Conservation (phyloP, 2,329 filamentous ascomycete species). For the Periconia sp. region DNA sequence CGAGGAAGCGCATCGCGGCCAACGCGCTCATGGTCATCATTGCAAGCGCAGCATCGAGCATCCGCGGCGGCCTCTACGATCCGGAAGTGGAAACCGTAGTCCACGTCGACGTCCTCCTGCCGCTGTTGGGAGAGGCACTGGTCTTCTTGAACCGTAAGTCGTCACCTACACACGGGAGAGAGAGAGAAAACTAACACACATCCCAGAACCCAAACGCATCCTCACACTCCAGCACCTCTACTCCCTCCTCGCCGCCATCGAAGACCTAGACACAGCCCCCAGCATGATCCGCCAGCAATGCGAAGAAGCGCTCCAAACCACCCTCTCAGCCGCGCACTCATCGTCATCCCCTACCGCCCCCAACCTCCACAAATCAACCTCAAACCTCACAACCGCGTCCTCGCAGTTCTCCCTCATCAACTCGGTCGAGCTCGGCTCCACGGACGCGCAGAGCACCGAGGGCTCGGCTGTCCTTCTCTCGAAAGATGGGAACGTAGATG, state of each 20-base stretch:
- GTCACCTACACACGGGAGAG: slow-evolving; percentile 11
- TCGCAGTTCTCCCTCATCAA: slow-evolving; percentile 66
- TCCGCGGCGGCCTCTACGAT: slow-evolving; percentile 88
- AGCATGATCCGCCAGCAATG: slow-evolving; percentile 72
- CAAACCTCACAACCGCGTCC: slow-evolving; percentile 51
- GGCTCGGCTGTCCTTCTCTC: slow-evolving; percentile 52
- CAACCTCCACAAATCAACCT: slow-evolving; percentile 47
- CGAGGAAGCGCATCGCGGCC: slow-evolving; percentile 69
- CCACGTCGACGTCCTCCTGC: slow-evolving; percentile 82
- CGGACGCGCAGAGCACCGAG: slow-evolving; percentile 43
- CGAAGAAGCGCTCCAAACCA: slow-evolving; percentile 76
- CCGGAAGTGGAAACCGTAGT: slow-evolving; percentile 78
- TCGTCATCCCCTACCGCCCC: slow-evolving; percentile 50
- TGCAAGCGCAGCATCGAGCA: slow-evolving; percentile 82
- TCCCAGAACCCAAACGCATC: slow-evolving; percentile 55
- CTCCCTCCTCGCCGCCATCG: slow-evolving; percentile 72
- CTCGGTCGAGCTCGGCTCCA: slow-evolving; percentile 55
- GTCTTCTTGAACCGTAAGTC: slow-evolving; percentile 67
- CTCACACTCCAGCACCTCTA: slow-evolving; percentile 74
- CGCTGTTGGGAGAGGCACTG: slow-evolving; percentile 80
- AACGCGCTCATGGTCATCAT: slow-evolving; percentile 80
- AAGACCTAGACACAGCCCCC: slow-evolving; percentile 77
- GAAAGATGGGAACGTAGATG: slow-evolving; percentile 26
- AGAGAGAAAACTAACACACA: slow-evolving; percentile 9
- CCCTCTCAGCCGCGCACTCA: slow-evolving; percentile 66